Conservation (phyloP, 148 eudicot species). For the Tetragonia tetragonoides region DNA sequence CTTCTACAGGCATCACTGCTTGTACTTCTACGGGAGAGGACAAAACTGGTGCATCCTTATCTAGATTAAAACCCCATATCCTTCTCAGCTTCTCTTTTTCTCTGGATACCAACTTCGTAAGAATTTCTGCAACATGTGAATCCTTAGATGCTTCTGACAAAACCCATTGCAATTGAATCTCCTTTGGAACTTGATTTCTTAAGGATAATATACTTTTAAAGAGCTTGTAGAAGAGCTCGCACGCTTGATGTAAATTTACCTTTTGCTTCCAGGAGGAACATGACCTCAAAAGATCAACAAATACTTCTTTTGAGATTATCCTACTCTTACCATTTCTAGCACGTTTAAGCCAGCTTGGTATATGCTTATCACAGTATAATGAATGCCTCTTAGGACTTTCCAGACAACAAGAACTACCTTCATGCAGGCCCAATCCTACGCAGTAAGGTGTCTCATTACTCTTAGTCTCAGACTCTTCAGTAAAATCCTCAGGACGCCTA, state of each 20-base stretch:
- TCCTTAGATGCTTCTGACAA: slow-evolving; percentile 94
- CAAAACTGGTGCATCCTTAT: slow-evolving; percentile 34
- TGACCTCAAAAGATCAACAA: slow-evolving; percentile 64
- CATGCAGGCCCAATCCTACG: slow-evolving; percentile 56
- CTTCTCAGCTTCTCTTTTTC: slow-evolving; percentile 71
- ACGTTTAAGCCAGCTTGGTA: slow-evolving; percentile 99
- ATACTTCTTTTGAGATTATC: slow-evolving; percentile 88
- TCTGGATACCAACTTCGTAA: slow-evolving; percentile 66
- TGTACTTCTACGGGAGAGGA: slow-evolving; percentile 34
- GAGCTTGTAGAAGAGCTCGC: slow-evolving; percentile 84
- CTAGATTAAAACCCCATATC: slow-evolving; percentile 65
- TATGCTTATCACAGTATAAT: slow-evolving; percentile 83
- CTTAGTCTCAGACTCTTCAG: slow-evolving; percentile 19
- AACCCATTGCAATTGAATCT: slow-evolving; percentile 89
- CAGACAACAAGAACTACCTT: slow-evolving; percentile 41
- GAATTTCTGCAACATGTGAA: slow-evolving; percentile 44
- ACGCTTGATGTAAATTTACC: slow-evolving; percentile 75
- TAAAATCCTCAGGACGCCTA: slow-evolving; percentile 31
- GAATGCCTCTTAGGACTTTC: slow-evolving; percentile 70
- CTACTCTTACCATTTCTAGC: slow-evolving; percentile 97
- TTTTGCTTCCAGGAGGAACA: slow-evolving; percentile 68
- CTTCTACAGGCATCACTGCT: slow-evolving; percentile 25
- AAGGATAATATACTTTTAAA: slow-evolving; percentile 72
- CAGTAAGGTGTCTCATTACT: slow-evolving; percentile 44
- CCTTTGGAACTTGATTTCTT: slow-evolving; percentile 86